Evolutionary conservation across 2,329 filamentous ascomycete genomes (phyloP), one percentile per base, ranked within the genome.

Genomic region (Leptodontidium sp.): DNA sequence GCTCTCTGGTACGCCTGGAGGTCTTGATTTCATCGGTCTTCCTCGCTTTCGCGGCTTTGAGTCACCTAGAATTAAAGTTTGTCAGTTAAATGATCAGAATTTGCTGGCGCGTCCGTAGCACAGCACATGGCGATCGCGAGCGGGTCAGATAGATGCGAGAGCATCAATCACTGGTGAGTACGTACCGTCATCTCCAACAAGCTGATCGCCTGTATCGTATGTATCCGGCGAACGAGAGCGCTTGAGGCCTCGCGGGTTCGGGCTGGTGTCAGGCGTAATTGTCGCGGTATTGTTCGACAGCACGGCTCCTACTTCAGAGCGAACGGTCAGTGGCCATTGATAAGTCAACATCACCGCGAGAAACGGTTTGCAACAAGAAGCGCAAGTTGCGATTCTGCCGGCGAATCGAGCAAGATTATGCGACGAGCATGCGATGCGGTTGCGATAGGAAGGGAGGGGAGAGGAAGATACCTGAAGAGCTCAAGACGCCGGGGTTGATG

Each of bases 401-500:
- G 68, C 50, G 66, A 70, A 62, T 67, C 57, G 50, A 61, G 68
- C 64, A 64, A 64, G 70, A 45, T 61, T 57, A 75, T 59, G 55
- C 73, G 72, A 67, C 74, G 70, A 50, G 59, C 49, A 75, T 59
- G 55, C 73, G 71, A 67, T 64, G 49, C 61, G 50, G 58, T 43
- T 40, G 40, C 15, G 52, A 32, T 21, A 58, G 38, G 50, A 55
- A 40, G 47, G 35, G 38, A 57, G 40, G n/a, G 15, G 61, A 21
- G 53, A 38, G 38, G 75, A 53, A 77, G 81, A 77, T 90, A 95
- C 92, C 89, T 84, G 90, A 84, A 80, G 90, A 90, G 84, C 91
- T 93, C 84, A 97, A 87, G 73, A 91, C 92, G 78, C 93, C 93
- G 80, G 93, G 93, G 86, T 97, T 93, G 86, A 97, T 96, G 79